A percentile compares a stretch with the other conserved stretches of the same genome.
Conservation (phyloP, 164 flowering plant species). For the Cinnamomum chago region DNA sequence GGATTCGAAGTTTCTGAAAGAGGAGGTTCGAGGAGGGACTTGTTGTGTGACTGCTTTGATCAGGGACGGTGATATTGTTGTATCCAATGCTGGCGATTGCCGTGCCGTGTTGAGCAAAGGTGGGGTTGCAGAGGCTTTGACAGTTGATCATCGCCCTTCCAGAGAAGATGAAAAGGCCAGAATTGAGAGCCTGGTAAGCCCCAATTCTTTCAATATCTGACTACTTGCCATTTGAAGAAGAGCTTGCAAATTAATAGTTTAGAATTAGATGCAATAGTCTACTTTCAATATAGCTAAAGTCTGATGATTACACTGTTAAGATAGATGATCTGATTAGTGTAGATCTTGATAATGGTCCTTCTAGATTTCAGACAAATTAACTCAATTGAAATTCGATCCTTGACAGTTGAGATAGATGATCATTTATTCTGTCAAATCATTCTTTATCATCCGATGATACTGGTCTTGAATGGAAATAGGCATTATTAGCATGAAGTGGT, state of each 20-base stretch:
- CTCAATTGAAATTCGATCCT: too few species aligned
- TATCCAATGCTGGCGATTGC: constrained; percentile 88
- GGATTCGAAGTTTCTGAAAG: constrained; percentile 52
- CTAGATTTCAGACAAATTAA: background rate
- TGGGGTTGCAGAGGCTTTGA: constrained; percentile 77
- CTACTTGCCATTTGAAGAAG: background rate
- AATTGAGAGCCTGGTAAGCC: constrained; percentile 53
- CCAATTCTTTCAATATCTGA: background rate
- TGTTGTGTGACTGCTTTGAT: constrained; percentile 81
- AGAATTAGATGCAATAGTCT: background rate
- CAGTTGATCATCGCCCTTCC: constrained; percentile 74
- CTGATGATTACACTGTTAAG: background rate
- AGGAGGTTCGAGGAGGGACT: constrained; percentile 51
- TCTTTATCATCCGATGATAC: too few species aligned
- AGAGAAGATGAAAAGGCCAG: constrained; percentile 57
- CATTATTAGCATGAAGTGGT: too few species aligned
- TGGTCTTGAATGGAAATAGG: too few species aligned
- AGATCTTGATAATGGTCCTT: background rate
- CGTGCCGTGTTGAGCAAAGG: constrained; percentile 76
- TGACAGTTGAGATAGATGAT: too few species aligned
- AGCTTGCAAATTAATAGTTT: background rate
- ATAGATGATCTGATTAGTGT: background rate
- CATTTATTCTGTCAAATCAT: too few species aligned
- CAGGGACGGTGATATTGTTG: constrained; percentile 47
- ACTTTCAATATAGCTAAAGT: background rate